Conservation (phyloP, 805 yeast species). For the Nakazawaea siamensis region DNA sequence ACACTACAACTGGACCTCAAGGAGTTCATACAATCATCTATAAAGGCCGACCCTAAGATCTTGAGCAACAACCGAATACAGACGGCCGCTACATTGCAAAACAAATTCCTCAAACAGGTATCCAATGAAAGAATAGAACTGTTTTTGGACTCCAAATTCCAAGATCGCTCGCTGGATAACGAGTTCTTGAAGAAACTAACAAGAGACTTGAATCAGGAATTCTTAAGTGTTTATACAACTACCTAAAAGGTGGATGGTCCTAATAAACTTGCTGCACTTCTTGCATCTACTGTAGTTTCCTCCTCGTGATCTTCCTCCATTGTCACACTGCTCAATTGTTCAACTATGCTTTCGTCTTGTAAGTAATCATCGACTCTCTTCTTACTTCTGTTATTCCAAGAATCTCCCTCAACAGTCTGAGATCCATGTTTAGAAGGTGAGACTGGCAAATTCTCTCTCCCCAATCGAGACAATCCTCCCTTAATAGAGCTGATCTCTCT, state of each 20-base stretch:
- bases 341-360: slow-evolving; percentile 3
- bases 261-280: slow-evolving; percentile 72
- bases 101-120: slow-evolving; percentile 25
- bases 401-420: slow-evolving; percentile 30
- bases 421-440: slow-evolving; percentile 29
- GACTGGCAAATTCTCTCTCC: slow-evolving; percentile 54
- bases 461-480: slow-evolving; percentile 80
- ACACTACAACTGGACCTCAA: slow-evolving; percentile 31
- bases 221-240: slow-evolving; percentile 1
- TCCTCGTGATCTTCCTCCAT: slow-evolving; percentile 16
- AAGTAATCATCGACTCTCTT: slow-evolving; percentile 15
- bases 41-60: slow-evolving; percentile 33
- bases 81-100: slow-evolving; percentile 37
- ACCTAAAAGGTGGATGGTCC: slow-evolving; percentile 65
- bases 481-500: slow-evolving; percentile 24
- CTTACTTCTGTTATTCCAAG: slow-evolving; percentile 26
- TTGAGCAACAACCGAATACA: slow-evolving; percentile 32
- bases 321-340: slow-evolving; percentile 5
- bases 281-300: slow-evolving; percentile 56
- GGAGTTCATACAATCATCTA: slow-evolving; percentile 30
- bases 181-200: slow-evolving; percentile 5
- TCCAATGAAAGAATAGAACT: slow-evolving; percentile 10
- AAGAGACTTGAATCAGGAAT: slow-evolving; percentile 7
- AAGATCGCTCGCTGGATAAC: slow-evolving; percentile 1
- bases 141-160: slow-evolving; percentile 3